Percentiles rank a stretch among this genome's conserved stretches.
phyloP scores from a whole-genome alignment of 208 protist genomes.

The Crithidia brevicula region DNA sequence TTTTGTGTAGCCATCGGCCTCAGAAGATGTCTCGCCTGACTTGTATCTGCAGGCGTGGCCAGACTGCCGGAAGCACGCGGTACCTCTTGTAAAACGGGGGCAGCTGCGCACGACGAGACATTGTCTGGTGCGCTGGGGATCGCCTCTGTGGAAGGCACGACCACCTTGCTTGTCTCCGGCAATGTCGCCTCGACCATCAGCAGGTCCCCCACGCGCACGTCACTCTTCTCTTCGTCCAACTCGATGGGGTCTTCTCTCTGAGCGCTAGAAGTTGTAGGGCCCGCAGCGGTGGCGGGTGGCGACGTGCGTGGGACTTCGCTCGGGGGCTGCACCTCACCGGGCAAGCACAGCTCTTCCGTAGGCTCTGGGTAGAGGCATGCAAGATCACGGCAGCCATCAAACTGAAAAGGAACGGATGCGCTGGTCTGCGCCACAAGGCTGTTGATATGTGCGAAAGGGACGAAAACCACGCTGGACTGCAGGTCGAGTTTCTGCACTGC shows the following conservation, averaged over 20 bases:
- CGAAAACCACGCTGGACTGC: not conserved
- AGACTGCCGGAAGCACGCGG: not conserved
- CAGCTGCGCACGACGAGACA: not conserved
- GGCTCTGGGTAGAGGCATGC: conserved; percentile 24
- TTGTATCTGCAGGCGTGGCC: not conserved
- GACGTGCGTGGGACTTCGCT: not conserved
- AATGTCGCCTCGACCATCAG: not conserved
- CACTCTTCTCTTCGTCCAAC: conserved; percentile 1
- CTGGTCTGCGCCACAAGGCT: conserved; percentile 11
- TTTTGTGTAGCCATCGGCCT: not conserved
- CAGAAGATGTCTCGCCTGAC: no score
- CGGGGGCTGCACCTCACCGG: not conserved
- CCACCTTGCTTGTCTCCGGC: no score
- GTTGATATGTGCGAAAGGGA: not conserved
- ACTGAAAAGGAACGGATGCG: conserved; percentile 32
- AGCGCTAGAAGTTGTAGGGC: not conserved
- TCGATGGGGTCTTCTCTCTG: not conserved
- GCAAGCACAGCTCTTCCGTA: conserved; percentile 4
- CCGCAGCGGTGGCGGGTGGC: not conserved
- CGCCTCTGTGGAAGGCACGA: conserved; percentile 10
- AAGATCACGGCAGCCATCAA: conserved; percentile 18
- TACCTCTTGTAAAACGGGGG: not conserved
- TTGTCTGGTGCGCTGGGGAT: not conserved
- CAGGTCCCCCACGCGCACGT: conserved; percentile 14
- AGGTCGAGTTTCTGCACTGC: conserved; percentile 13